A percentile compares a stretch with the other conserved stretches of the same genome.
Evolutionary conservation across 2,329 filamentous ascomycete species (phyloP).

Genomic region (Fusarium papillatum): DNA sequence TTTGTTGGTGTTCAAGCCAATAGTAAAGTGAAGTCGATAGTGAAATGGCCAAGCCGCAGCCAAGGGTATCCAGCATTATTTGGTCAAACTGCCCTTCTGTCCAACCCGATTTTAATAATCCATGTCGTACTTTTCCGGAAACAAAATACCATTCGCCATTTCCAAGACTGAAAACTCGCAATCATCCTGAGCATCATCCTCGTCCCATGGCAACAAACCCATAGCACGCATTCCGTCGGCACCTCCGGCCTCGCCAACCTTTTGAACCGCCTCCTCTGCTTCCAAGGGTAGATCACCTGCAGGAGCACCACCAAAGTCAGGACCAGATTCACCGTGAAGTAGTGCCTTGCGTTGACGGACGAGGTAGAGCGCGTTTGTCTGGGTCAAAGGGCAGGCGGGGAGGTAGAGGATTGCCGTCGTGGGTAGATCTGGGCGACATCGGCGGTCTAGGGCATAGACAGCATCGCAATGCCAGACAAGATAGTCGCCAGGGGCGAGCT

Average conservation of each 20-base stretch:
- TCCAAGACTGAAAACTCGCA: slow-evolving; percentile 50
- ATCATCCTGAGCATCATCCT: slow-evolving; percentile 50
- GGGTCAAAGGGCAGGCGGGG: slow-evolving; percentile 57
- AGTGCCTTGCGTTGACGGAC: slow-evolving; percentile 57
- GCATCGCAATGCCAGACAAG: slow-evolving; percentile 81
- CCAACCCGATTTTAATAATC: slow-evolving; percentile 11
- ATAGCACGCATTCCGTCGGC: slow-evolving; percentile 56
- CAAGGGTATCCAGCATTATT: background rate
- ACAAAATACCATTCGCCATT: slow-evolving; percentile 56
- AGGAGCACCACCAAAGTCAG: slow-evolving; percentile 53
- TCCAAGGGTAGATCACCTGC: slow-evolving; percentile 52
- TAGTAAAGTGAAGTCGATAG: background rate
- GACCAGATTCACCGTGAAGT: slow-evolving; percentile 55
- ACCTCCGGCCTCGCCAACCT: slow-evolving; percentile 55
- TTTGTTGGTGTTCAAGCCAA: background rate
- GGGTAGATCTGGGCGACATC: slow-evolving; percentile 36
- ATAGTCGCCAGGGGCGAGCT: slow-evolving; percentile 79
- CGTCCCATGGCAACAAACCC: slow-evolving; percentile 57
- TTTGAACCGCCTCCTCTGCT: slow-evolving; percentile 52
- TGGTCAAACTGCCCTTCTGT: background rate
- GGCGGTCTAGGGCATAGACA: slow-evolving; percentile 78
- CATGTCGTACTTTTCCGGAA: slow-evolving; percentile 54
- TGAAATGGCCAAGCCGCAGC: background rate
- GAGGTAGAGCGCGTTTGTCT: slow-evolving; percentile 58
- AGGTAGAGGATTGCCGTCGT: slow-evolving; percentile 53